Evolutionary conservation across 2,329 filamentous ascomycete species (phyloP).

Genomic region (Aspergillus awamori): DNA sequence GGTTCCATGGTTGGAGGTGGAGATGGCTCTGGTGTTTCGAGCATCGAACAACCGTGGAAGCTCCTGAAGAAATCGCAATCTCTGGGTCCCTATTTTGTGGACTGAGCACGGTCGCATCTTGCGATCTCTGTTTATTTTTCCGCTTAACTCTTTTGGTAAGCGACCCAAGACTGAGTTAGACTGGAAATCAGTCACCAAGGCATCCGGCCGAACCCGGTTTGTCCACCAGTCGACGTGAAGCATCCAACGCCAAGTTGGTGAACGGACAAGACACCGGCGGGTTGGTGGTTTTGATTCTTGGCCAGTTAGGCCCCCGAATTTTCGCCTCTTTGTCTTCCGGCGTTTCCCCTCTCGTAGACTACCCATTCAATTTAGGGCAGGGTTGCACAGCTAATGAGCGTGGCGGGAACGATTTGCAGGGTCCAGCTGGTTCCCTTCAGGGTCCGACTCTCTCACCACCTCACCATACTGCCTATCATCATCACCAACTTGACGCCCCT

Average conservation of each 20-base stretch:
- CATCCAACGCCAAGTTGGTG: neutral
- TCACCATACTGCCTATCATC: neutral
- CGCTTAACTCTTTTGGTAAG: too few relatives aligned
- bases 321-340: neutral
- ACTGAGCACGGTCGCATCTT: too few relatives aligned
- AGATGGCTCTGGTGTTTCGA: neutral
- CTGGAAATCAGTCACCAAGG: too few relatives aligned
- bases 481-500: neutral
- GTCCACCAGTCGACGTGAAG: neutral
- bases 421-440: constrained; percentile 6
- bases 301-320: constrained; percentile 6
- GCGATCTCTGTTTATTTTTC: too few relatives aligned
- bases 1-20: neutral
- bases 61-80: neutral
- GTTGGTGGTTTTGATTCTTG: neutral
- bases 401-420: constrained; percentile 8
- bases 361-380: neutral
- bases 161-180: too few relatives aligned
- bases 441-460: neutral
- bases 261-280: neutral
- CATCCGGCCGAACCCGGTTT: neutral
- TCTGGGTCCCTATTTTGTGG: neutral
- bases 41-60: neutral
- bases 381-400: neutral
- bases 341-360: too few relatives aligned